Evolutionary conservation across 306 rosid genomes (phyloP), one percentile per base, ranked within the genome.

Genomic region (Elaeagnus macrophylla): DNA sequence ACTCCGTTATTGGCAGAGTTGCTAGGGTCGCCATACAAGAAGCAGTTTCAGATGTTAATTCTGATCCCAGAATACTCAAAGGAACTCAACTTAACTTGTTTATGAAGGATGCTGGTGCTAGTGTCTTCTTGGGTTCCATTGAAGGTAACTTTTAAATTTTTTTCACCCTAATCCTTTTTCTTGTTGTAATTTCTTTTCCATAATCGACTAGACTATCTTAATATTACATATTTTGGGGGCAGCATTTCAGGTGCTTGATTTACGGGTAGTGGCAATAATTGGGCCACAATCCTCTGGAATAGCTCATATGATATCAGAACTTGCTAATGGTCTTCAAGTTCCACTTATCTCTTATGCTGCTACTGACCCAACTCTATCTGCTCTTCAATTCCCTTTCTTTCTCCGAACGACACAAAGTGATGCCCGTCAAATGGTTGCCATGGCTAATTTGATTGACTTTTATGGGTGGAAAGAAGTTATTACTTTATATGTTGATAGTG

Each of bases 261-360:
- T 73, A 69, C 80, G 75, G 53, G 68, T 87, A 40, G 83, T 61
- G 53, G 85, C 95, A 57, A 80, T 91, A 51, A 51, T 91, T 48
- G 99, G 99, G 8, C 99, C 95, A 39, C 97, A 86, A 65, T 87
- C 96, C 60, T 91, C 99, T 25, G 51, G 84, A 32, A 66, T 75
- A 59, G 89, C 95, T 78, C 93, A 84, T 69, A 74, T 80, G 54
- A 62, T 87, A 46, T 75, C 95, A 58, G 85, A 73, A 77, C 78
- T 87, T 59, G 91, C 95, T 15, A 83, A 84, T 67, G 88, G 86
- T 67, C 83, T 91, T 59, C 72, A 73, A 67, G 94, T 91, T 51
- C 99, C 99, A 59, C 93, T 84, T 60, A 25, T 91, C 54, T 91
- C 99, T 49, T 91, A 76, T 67, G 99, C 85, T 47, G 96, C 99